Base-by-base conservation (phyloP, 495 filamentous ascomycete species). In the Neurospora terricola region DNA sequence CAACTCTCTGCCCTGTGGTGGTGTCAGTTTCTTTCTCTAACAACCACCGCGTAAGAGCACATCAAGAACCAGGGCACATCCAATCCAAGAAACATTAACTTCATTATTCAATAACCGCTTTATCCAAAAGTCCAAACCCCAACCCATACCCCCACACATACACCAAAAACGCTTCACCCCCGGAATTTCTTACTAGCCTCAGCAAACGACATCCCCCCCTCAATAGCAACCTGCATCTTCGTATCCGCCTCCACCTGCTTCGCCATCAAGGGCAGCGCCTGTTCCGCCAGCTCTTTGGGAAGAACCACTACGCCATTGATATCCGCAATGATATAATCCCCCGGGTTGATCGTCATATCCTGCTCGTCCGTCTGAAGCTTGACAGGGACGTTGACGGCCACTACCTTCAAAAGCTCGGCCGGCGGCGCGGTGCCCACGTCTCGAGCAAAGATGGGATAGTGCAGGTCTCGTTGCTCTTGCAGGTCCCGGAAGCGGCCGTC, bases 401-500 rank as follows among this genome's bases (percentile, higher is more conserved):
- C 79, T 3, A 87, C 85, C 73, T 83, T 83, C 10, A 86, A 75
- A 30, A 83, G 70, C 37, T 84, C 82, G 3, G 81, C 81, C 12
- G 85, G 85, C 4, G 85, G 85, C 34, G 86, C 83, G 7, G 86
- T 88, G 30, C 87, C 88, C 3, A 86, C 78, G 37, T 85, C 86
- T 4, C 86, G 80, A 1, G 88, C 88, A 69, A 89, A 90, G 30
- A 85, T 75, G 12, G 86, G 85, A 70, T 84, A 87, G 0, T 76
- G 76, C 12, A 90, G 72, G 38, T 85, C 87, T 3, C 85, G 83
- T 75, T 91, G 89, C 77, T 90, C 89, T 66, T 88, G 82, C 7
- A 91, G 70, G 73, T 91, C 89, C 10, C 89, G 80, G 71, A 90
- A 83, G 5, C 86, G 81, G 6, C 89, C 88, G 74, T 91, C 88